These are phyloP conservation scores for Eucalyptus sp. DNA, from an alignment of 345 rosid species.

Conservation along the genomic window DNA sequence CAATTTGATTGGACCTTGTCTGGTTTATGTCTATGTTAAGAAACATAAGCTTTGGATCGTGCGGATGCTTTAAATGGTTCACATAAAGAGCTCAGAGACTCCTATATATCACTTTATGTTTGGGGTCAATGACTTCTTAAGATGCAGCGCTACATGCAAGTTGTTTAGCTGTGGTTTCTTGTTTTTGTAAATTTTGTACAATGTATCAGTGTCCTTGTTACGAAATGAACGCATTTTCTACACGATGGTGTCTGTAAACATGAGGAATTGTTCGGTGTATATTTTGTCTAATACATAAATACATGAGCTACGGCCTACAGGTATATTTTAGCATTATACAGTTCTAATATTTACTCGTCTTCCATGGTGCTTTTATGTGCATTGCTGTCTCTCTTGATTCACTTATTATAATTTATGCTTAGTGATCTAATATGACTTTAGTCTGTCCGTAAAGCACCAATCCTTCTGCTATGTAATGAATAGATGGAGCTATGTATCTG, in stretches of 20 bases:
- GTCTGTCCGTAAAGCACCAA: neutral
- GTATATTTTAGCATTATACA: neutral
- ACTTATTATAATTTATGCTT: neutral
- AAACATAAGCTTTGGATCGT: constrained; percentile 71
- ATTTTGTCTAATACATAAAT: neutral
- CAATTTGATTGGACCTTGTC: constrained; percentile 63
- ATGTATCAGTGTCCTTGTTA: neutral
- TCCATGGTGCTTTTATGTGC: neutral
- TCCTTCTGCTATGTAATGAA: neutral
- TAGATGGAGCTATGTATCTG: neutral
- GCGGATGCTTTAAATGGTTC: constrained; percentile 45
- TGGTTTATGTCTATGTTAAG: constrained; percentile 62
- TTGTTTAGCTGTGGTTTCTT: neutral
- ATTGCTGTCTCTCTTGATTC: neutral
- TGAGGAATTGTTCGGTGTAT: neutral
- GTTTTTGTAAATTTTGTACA: neutral
- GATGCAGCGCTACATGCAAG: neutral
- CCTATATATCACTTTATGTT: neutral
- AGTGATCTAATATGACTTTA: neutral
- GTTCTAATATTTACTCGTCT: neutral
- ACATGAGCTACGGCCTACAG: neutral
- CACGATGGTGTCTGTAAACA: neutral
- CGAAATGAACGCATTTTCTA: neutral
- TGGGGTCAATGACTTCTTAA: neutral
- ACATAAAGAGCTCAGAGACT: neutral